Base-by-base conservation (phyloP, 164 flowering plant species). In the Protea cynaroides region DNA sequence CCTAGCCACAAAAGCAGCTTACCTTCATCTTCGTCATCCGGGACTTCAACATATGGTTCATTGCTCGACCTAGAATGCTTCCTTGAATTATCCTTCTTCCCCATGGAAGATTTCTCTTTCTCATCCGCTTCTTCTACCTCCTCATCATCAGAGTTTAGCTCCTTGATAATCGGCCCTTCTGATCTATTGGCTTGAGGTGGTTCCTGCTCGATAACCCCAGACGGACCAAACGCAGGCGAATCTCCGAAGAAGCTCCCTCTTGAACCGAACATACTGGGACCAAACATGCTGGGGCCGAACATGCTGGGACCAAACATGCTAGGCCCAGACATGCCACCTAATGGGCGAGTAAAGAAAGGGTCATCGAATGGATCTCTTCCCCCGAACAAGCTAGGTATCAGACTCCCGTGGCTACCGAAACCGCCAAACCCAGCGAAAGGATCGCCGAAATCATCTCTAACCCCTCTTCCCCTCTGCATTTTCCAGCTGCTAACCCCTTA, bases 351-450 rank as follows among this genome's bases (percentile, higher is more conserved):
- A 63, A 93, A 90, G 71, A 94, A 90, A 65, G 97, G 97, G 37
- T 89, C 92, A 71, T 85, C 88, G 66, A 94, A 91, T 1, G 93
- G 93, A 63, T 87, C 86, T 56, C 84, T 76, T 66, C 92, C 91
- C 18, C 90, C 94, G 63, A 93, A 84, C 25, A 93, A 65, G 56
- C 71, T 75, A 58, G 97, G 74, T 19, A 87, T 37, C 38, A 90
- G 65, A 74, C 79, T 81, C 56, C 79, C 68, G 0, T 67, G 82
- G 63, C 76, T 76, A 7, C 52, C 18, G 19, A 7, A 47, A 18
- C 51, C 51, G 7, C 52, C 52, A 59, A 79, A 72, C 59, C 62
- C 70, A 44, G 69, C 76, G 65, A 82, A 84, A 0, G 74, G 73
- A n/a, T 74, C 76, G 6, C 79, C 79, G 24, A 70, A 56, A 65